Base-by-base conservation (phyloP, 129 eudicot species). In the Saposhnikovia divaricata region DNA sequence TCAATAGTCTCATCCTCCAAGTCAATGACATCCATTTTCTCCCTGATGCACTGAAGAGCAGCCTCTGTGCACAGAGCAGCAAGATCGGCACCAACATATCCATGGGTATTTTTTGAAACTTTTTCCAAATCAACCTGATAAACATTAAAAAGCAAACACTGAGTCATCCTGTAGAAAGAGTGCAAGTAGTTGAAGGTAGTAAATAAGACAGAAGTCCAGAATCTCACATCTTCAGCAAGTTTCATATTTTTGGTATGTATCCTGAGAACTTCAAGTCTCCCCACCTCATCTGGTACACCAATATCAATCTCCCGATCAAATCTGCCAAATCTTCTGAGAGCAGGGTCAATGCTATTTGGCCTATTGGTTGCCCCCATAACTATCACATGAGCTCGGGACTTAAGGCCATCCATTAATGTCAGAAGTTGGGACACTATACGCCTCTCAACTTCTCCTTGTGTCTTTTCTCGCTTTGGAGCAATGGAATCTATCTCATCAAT, bases 331-430 rank as follows among this genome's bases (percentile, higher is more conserved):
- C 96, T 84, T 84, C 93, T 89, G 38, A 89, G 80, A 79, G 92
- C 93, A 61, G 97, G 97, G 44, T 92, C 97, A 83, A 92, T 90
- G 80, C 93, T 92, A 80, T 90, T 89, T 0, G 97, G 97, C 27
- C 97, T 90, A 77, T 91, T 91, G 10, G 97, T 91, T 9, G 97
- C 97, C 68, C 97, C 97, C 85, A 91, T 91, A 13, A 91, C 97
- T 63, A 91, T 91, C 75, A 91, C 97, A 85, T 91, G 93, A 14
- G 93, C 90, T 50, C 92, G 89, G 31, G 92, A 86, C 50, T 90
- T 90, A 66, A 92, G 88, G 18, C 97, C 97, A 72, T 92, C 97
- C 97, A 92, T 92, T 15, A 90, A 90, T 37, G 97, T 92, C 88
- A 92, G 59, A 13, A 92, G 81, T 53, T 89, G 92, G 37, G 95